Evolutionary conservation across 179 eudicot species (phyloP).

Genomic region (Camellia oleifera): DNA sequence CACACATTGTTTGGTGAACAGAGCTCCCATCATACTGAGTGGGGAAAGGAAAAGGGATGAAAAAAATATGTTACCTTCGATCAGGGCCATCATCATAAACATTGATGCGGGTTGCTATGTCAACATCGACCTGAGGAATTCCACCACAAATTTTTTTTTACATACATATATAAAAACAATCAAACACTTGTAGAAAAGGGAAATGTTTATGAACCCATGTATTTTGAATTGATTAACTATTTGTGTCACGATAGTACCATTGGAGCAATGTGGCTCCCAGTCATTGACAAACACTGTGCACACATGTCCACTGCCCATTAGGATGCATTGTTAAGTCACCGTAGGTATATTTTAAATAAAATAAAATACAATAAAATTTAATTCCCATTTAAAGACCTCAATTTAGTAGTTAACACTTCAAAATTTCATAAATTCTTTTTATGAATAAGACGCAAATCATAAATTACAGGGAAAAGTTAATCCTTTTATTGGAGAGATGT

Average conservation of each 20-base stretch:
- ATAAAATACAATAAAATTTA: background rate
- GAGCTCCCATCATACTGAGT: background rate
- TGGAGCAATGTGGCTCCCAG: background rate
- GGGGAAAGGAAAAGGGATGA: too few species aligned
- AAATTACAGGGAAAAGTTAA: background rate
- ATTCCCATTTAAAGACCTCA: background rate
- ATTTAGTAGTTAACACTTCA: background rate
- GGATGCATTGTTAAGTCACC: background rate
- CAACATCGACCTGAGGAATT: constrained; percentile 70
- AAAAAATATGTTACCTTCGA: constrained; percentile 55
- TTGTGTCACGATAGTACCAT: background rate
- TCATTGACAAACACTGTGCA: background rate
- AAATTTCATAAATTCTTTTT: too few species aligned
- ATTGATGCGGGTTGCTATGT: constrained; percentile 74
- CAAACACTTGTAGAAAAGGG: background rate
- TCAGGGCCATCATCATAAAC: constrained; percentile 76
- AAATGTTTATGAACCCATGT: background rate
- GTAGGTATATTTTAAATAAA: background rate
- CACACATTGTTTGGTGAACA: background rate
- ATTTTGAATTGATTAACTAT: background rate
- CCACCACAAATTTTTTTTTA: background rate
- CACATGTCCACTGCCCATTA: background rate
- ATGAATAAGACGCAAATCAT: background rate
- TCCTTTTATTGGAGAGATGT: background rate
- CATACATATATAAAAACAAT: background rate